These are phyloP conservation scores for Dioscorea alata DNA, from an alignment of 106 monocot species.

Conservation along the genomic window DNA sequence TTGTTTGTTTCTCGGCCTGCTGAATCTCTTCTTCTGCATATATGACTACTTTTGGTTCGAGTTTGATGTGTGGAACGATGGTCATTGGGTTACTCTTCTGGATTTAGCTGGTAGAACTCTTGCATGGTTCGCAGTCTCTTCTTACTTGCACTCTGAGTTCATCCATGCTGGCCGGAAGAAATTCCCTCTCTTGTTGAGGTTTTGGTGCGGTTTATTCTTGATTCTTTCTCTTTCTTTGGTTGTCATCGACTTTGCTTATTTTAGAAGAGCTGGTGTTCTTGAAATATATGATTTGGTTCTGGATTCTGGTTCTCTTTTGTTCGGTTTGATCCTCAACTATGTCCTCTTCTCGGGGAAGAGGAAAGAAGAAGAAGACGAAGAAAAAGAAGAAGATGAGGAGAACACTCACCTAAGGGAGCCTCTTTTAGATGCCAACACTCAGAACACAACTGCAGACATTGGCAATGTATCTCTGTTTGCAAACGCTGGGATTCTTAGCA, in stretches of 20 bases:
- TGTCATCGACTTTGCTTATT: slow-evolving; percentile 25
- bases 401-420: slow-evolving; percentile 33
- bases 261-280: slow-evolving; percentile 11
- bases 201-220: slow-evolving; percentile 74
- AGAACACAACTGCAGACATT: background rate
- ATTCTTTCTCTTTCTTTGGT: slow-evolving; percentile 35
- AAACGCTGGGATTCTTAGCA: slow-evolving; percentile 48
- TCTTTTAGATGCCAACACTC: slow-evolving; percentile 41
- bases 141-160: slow-evolving; percentile 32
- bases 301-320: slow-evolving; percentile 41
- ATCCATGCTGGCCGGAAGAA: slow-evolving; percentile 17
- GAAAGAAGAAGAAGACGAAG: background rate
- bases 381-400: background rate
- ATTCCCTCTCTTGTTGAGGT: slow-evolving; percentile 47
- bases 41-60: slow-evolving; percentile 26
- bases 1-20: slow-evolving; percentile 23
- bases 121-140: slow-evolving; percentile 37
- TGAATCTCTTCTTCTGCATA: slow-evolving; percentile 29
- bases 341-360: slow-evolving; percentile 38
- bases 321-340: slow-evolving; percentile 24
- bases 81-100: slow-evolving; percentile 11
- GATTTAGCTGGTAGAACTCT: slow-evolving; percentile 46
- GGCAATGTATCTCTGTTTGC: slow-evolving; percentile 29
- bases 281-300: slow-evolving; percentile 35
- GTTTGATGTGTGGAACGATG: slow-evolving; percentile 16